phyloP scores from a whole-genome alignment of 768 basidiomycete species.

The Austroboletus festivus region DNA sequence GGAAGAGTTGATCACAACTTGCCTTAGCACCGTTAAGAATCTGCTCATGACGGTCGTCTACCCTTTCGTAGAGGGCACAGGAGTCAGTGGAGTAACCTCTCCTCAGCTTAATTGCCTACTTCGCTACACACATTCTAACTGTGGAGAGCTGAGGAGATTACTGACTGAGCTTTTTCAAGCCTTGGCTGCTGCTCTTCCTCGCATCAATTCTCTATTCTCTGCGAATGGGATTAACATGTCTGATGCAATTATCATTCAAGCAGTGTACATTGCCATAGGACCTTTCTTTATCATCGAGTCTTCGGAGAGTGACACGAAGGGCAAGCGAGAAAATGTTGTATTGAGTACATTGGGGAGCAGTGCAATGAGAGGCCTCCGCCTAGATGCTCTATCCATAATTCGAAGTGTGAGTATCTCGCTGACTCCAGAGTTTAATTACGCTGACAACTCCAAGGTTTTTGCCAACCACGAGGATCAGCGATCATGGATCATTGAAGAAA shows the following conservation, averaged over 20 bases:
- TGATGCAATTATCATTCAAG: constrained; percentile 87
- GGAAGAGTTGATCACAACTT: constrained; percentile 84
- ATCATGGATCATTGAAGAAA: constrained; percentile 98
- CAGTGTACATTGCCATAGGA: constrained; percentile 89
- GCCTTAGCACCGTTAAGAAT: constrained; percentile 75
- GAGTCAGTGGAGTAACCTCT: constrained; percentile 38
- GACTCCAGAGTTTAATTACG: neutral
- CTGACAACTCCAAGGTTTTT: constrained; percentile 62
- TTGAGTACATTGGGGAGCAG: constrained; percentile 69
- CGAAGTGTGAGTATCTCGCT: constrained; percentile 69
- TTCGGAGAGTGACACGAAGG: constrained; percentile 52
- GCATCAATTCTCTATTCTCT: constrained; percentile 70
- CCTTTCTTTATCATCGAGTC: constrained; percentile 89
- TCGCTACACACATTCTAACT: constrained; percentile 37
- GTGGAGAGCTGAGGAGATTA: constrained; percentile 41
- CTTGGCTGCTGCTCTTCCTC: constrained; percentile 66
- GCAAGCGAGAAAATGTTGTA: constrained; percentile 54
- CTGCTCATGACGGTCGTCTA: constrained; percentile 78
- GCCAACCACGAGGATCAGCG: constrained; percentile 88
- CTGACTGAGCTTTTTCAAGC: constrained; percentile 73
- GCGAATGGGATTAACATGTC: constrained; percentile 71
- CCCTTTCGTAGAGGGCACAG: constrained; percentile 77
- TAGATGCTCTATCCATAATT: constrained; percentile 81
- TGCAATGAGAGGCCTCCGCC: constrained; percentile 75
- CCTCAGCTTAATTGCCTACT: constrained; percentile 52